Percentiles rank a stretch among this genome's conserved stretches.
Conservation (phyloP, 2,329 filamentous ascomycete genomes). For the Aureobasidium sp. region DNA sequence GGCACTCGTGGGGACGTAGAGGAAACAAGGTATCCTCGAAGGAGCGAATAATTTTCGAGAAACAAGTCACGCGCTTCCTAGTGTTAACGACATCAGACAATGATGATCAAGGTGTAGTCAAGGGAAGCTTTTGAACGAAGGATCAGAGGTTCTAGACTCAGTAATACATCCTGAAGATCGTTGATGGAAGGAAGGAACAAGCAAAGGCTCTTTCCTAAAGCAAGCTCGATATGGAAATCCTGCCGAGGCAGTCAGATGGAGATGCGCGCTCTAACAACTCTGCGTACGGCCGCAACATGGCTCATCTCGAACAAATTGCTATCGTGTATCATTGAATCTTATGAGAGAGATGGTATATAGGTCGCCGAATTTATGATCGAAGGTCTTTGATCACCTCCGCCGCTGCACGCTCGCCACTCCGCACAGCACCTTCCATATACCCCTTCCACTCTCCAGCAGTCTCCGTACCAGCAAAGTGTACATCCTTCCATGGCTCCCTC, state of each 20-base stretch:
- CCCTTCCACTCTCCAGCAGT: conserved; percentile 48
- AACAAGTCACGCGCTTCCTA: neutral
- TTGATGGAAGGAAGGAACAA: neutral
- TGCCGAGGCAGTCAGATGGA: neutral
- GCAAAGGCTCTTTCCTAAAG: neutral
- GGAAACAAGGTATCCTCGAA: neutral
- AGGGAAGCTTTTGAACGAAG: too few species aligned
- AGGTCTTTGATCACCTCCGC: conserved; percentile 35
- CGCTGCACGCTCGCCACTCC: conserved; percentile 44
- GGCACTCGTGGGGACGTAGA: neutral
- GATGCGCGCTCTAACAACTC: neutral
- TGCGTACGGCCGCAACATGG: neutral
- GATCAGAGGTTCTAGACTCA: too few species aligned
- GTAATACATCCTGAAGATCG: neutral
- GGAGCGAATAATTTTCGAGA: neutral
- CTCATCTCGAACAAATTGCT: too few species aligned
- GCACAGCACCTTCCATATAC: conserved; percentile 53
- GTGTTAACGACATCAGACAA: too few species aligned
- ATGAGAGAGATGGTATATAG: too few species aligned
- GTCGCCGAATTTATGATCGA: neutral
- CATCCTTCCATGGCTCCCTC: conserved; percentile 24
- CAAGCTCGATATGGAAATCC: neutral
- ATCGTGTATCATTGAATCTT: too few species aligned
- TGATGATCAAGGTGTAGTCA: too few species aligned
- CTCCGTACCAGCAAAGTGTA: conserved; percentile 52